Evolutionary conservation across 148 eudicot genomes (phyloP).

Genomic region (Nepenthes gracilis): DNA sequence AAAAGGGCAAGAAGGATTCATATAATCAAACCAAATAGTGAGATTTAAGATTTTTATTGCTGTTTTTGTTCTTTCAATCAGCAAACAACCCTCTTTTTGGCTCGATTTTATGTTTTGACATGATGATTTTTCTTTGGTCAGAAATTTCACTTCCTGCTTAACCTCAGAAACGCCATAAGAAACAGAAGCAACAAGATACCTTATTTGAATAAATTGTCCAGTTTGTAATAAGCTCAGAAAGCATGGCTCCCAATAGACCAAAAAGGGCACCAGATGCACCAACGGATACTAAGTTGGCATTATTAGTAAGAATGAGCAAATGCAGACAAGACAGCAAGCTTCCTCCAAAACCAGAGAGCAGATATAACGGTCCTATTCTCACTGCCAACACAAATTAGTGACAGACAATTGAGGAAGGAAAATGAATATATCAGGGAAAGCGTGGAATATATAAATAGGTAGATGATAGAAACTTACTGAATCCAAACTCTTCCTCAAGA

Average conservation of each 20-base stretch:
- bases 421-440: background rate
- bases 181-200: conserved; percentile 9
- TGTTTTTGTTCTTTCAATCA: no score
- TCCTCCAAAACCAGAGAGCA: conserved; percentile 40
- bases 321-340: conserved; percentile 28
- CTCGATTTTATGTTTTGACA: no score
- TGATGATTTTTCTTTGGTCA: no score
- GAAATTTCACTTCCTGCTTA: no score
- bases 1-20: no score
- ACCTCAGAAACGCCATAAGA: no score
- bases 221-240: conserved; percentile 36
- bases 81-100: no score
- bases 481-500: conserved; percentile 36
- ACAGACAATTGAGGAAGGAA: background rate
- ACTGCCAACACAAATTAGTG: conserved; percentile 10
- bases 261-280: conserved; percentile 46
- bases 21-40: no score
- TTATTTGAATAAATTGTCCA: conserved; percentile 39
- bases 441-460: background rate
- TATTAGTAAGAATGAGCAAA: conserved; percentile 3
- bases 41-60: no score
- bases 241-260: conserved; percentile 46
- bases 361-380: conserved; percentile 31
- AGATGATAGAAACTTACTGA: conserved; percentile 15
- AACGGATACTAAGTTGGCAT: conserved; percentile 20